Evolutionary conservation across 176 grass and related monocot species (phyloP), one percentile per base, ranked within the genome.

Genomic region (Neostapfia colusana): DNA sequence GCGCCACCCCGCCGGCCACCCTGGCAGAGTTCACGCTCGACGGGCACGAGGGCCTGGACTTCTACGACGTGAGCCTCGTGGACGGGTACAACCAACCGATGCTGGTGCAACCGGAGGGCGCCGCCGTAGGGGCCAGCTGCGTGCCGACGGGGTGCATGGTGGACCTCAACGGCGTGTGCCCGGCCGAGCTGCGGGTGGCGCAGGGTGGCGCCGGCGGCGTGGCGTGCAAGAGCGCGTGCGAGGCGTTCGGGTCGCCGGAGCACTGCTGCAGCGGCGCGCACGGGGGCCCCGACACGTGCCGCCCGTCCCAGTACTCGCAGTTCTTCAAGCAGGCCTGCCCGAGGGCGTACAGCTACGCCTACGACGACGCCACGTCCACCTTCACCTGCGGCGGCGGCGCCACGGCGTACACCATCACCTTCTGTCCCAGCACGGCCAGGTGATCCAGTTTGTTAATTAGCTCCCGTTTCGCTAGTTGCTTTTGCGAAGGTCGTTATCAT

Each of bases 311-410:
- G 2, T 93, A 91, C 84, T 97, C 91, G 9, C 65, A 85, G 74
- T 93, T 91, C 67, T 97, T 97, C 88, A 91, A 93, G 88, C 79
- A 75, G 23, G 75, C 84, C 4, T 97, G 94, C 86, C 94, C 90
- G 0, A 8, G 88, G 7, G 90, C 94, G 0, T 97, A 91, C 86
- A 97, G 88, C 86, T 97, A 97, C 63, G 90, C 94, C 4, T 97
- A 91, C 75, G 91, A 97, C 74, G 94, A 97, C 23, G 74, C 90
- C 6, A 89, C 88, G 0, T 93, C 90, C 5, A 97, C 88, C 50
- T 97, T 97, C 82, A 97, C 94, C 7, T 97, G 94, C 71, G 81
- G 73, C 35, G 62, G 78, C 15, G 81, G 28, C 21, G 40, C 3
- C 72, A 80, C 86, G 5, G 10, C 81, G 1, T 97, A 97, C 68